These are phyloP conservation scores for Neofusicoccum laricinum DNA, from an alignment of 2,329 filamentous ascomycete genomes.

Conservation along the genomic window DNA sequence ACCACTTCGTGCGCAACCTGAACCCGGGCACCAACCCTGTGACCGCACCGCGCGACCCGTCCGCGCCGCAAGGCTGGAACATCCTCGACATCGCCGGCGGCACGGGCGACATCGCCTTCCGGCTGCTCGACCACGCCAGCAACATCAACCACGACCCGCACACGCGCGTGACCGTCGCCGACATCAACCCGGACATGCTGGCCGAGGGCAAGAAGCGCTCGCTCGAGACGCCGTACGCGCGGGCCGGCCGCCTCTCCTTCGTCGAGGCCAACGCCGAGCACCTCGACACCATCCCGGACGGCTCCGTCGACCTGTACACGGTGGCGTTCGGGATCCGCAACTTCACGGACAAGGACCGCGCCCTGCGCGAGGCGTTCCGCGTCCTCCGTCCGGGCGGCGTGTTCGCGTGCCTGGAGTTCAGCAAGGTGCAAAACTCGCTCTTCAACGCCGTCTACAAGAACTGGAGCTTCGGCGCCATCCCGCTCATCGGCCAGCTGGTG, in stretches of 20 bases:
- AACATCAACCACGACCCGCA: constrained; percentile 74
- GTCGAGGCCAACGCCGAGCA: constrained; percentile 87
- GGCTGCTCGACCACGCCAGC: constrained; percentile 85
- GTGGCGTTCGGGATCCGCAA: constrained; percentile 97
- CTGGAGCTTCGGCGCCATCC: constrained; percentile 94
- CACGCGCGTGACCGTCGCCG: constrained; percentile 83
- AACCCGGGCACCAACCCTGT: constrained; percentile 69
- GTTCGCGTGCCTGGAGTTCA: constrained; percentile 96
- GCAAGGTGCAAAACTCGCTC: constrained; percentile 72
- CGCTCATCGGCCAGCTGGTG: constrained; percentile 90
- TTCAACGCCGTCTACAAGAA: constrained; percentile 88
- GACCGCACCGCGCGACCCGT: constrained; percentile 33
- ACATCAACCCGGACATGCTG: constrained; percentile 96
- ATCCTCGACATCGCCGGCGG: constrained; percentile 96
- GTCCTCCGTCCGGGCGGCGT: constrained; percentile 92
- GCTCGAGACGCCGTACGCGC: constrained; percentile 58
- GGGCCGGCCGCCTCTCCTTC: constrained; percentile 61
- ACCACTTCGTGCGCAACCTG: constrained; percentile 88
- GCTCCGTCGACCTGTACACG: constrained; percentile 89
- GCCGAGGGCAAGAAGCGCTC: constrained; percentile 81
- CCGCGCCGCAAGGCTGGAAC: constrained; percentile 52
- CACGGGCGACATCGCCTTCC: constrained; percentile 96
- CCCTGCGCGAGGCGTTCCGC: constrained; percentile 77
- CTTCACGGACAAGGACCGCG: constrained; percentile 86
- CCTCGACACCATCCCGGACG: constrained; percentile 62